Conservation (phyloP, 805 yeast species). For the Priceomyces fermenticarens region DNA sequence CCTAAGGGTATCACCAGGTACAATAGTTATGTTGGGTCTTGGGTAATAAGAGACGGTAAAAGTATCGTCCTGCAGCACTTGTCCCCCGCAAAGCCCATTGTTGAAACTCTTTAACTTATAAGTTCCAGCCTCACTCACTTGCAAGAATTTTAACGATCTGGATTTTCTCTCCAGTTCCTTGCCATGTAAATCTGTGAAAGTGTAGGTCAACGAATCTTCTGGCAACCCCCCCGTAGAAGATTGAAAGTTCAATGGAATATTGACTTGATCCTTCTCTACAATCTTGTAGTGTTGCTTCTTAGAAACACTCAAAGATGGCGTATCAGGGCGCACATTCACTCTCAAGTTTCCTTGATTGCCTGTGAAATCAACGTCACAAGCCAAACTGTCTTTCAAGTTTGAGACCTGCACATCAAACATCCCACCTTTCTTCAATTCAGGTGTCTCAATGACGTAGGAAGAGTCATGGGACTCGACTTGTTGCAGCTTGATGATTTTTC, state of each 20-base stretch:
- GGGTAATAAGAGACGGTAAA: slow-evolving; percentile 20
- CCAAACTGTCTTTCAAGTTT: slow-evolving; percentile 69
- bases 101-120: slow-evolving; percentile 38
- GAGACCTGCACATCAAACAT: slow-evolving; percentile 62
- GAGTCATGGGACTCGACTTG: slow-evolving; percentile 31
- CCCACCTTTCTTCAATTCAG: slow-evolving; percentile 64
- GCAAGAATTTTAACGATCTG: slow-evolving; percentile 10
- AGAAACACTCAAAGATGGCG: slow-evolving; percentile 49
- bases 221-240: slow-evolving; percentile 28
- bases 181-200: slow-evolving; percentile 13
- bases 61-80: slow-evolving; percentile 17
- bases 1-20: slow-evolving; percentile 13
- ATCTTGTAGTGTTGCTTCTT: slow-evolving; percentile 31
- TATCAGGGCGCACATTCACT: slow-evolving; percentile 65
- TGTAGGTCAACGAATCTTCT: slow-evolving; percentile 33
- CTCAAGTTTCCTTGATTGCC: slow-evolving; percentile 51
- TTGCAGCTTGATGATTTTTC: slow-evolving; percentile 21
- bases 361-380: slow-evolving; percentile 66
- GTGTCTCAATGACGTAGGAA: slow-evolving; percentile 47
- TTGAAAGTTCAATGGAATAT: slow-evolving; percentile 50
- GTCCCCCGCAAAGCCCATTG: slow-evolving; percentile 48
- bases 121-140: slow-evolving; percentile 38
- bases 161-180: slow-evolving; percentile 14
- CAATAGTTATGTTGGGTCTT: slow-evolving; percentile 22
- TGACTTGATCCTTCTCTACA: slow-evolving; percentile 58